Percentiles rank a stretch among this genome's conserved stretches.
Evolutionary conservation across 2,329 filamentous ascomycete species (phyloP).

Genomic region (Fusarium penzigii): DNA sequence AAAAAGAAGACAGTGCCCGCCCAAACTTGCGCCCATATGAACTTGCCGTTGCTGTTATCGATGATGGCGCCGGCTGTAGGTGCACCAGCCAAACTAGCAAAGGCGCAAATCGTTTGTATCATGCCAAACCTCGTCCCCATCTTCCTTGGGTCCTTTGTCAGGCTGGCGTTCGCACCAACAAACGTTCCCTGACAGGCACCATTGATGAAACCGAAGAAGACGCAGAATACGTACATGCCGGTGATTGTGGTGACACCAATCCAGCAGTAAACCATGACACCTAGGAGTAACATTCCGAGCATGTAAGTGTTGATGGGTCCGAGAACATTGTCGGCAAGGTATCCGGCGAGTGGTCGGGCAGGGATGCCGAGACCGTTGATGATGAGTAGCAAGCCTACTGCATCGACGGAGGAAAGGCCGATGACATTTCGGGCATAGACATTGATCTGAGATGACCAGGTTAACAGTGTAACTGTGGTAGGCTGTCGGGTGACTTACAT

Average conservation of each 20-base stretch:
- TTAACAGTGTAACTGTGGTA: conserved; percentile 28
- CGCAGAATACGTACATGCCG: conserved; percentile 33
- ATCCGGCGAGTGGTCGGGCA: conserved; percentile 59
- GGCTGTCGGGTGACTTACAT: conserved; percentile 42
- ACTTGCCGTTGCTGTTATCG: conserved; percentile 29
- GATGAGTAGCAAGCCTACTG: conserved; percentile 57
- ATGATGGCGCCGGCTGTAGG: conserved; percentile 37
- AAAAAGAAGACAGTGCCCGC: conserved; percentile 42
- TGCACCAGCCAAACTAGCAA: conserved; percentile 44
- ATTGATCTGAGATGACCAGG: conserved; percentile 38
- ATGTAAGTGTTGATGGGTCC: conserved; percentile 51
- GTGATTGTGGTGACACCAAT: conserved; percentile 27
- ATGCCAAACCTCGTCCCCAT: conserved; percentile 46
- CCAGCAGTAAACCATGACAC: conserved; percentile 33
- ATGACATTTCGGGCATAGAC: conserved; percentile 40
- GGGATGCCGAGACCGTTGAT: conserved; percentile 63
- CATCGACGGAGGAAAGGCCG: conserved; percentile 52
- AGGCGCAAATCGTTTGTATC: conserved; percentile 42
- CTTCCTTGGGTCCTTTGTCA: conserved; percentile 42
- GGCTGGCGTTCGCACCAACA: conserved; percentile 39
- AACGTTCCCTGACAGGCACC: conserved; percentile 35
- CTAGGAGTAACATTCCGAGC: conserved; percentile 31
- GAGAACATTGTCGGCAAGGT: conserved; percentile 54
- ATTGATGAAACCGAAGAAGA: conserved; percentile 32
- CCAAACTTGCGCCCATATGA: conserved; percentile 49